Base-by-base conservation (phyloP, 495 filamentous ascomycete genomes). In the Xylaria nigripes region DNA sequence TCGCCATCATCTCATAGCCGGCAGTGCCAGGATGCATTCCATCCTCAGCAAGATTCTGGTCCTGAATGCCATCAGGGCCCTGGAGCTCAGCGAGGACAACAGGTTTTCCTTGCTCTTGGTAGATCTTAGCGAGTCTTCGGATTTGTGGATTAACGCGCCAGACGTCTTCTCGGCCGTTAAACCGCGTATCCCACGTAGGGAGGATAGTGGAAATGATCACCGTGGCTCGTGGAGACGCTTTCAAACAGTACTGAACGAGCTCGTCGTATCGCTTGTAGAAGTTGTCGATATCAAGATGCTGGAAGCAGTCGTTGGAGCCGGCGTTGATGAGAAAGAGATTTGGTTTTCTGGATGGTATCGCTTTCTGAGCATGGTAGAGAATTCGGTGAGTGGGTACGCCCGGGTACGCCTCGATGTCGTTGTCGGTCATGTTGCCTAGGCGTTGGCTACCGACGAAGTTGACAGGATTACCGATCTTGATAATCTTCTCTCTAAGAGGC, bases 281-380 rank as follows among this genome's bases (percentile, higher is more conserved):
- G 48, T 62, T 59, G 24, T 63, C 65, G 16, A 68, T 59, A n/a
- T 70, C 62, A 24, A 68, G 52, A 34, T 61, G 54, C 32, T 69
- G 68, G 56, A 69, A 57, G 51, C 68, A 68, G 42, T 71, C 68
- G 27, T 70, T 70, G 47, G 68, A 67, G 36, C 68, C 68, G 27
- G 67, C 68, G 55, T 71, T 71, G 42, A 71, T 53, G 22, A 64
- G 56, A 44, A 70, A 65, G 0, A 71, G 27, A 44, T 71, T 63
- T 15, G 68, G 68, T 45, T 53, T 62, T 25, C 59, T 61, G 8
- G 57, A 45, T 4, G 61, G 60, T 7, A 68, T 60, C 2, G 68
- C 63, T 36, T 50, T 63, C 45, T 53, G 44, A 1, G 67, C 67
- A 41, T 69, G 65, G 41, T 48, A 57, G 21, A 61, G 58, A 15